Evolutionary conservation across 2,329 filamentous ascomycete genomes (phyloP).

Genomic region (Fusarium sp.): DNA sequence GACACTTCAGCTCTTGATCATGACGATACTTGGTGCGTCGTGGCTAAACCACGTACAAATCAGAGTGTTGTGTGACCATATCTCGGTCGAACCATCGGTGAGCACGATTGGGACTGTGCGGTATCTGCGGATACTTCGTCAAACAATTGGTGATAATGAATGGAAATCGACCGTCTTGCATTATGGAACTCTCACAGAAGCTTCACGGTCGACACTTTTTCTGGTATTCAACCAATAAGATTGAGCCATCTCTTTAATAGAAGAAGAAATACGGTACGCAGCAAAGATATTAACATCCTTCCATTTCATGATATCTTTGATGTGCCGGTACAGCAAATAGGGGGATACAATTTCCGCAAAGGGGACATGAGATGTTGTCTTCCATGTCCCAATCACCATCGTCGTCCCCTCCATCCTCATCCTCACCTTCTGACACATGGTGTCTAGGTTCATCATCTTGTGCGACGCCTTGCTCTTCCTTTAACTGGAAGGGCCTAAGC

Average conservation of each 20-base stretch:
- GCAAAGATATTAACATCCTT: constrained; percentile 30
- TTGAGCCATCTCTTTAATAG: neutral
- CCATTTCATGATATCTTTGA: constrained; percentile 52
- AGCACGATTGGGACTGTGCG: constrained; percentile 17
- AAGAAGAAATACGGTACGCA: neutral
- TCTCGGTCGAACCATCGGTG: constrained; percentile 37
- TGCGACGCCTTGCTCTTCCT: constrained; percentile 50
- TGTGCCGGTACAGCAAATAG: constrained; percentile 70
- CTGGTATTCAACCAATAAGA: neutral
- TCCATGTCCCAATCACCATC: constrained; percentile 48
- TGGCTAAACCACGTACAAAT: constrained; percentile 32
- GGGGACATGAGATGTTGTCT: constrained; percentile 54
- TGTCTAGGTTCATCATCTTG: constrained; percentile 45
- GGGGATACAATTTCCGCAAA: constrained; percentile 67
- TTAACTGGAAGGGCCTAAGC: constrained; percentile 73
- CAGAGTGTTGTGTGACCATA: constrained; percentile 35
- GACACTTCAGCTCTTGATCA: neutral
- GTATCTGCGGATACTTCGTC: constrained; percentile 4
- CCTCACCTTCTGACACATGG: constrained; percentile 33
- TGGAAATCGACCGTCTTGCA: neutral
- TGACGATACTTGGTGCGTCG: constrained; percentile 27
- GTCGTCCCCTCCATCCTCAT: constrained; percentile 33
- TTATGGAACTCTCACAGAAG: neutral
- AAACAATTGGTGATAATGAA: neutral
- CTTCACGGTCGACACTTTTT: neutral